Percentiles rank a stretch among this genome's conserved stretches.
Conservation (phyloP, 441 rosid species). For the Arabidopsis lyrata region DNA sequence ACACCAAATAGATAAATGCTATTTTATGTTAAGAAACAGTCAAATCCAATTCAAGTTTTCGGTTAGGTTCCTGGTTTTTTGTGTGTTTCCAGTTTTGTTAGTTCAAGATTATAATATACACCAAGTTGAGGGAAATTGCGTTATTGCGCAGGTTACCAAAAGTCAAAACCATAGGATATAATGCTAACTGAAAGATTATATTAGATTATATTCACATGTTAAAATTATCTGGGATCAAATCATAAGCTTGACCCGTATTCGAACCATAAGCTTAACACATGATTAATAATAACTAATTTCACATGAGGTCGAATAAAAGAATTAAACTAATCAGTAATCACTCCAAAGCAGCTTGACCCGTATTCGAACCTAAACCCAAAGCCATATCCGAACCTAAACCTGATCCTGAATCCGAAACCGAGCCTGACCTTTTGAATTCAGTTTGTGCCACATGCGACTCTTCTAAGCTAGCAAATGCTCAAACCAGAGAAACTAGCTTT, state of each 20-base stretch:
- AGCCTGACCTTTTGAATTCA: not conserved
- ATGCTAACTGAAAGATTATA: not conserved
- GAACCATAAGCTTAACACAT: too few species aligned
- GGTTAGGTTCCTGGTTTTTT: not conserved
- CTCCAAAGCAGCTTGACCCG: not conserved
- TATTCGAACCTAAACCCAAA: not conserved
- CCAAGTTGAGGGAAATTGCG: not conserved
- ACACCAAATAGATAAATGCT: conserved; percentile 13
- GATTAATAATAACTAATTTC: not conserved
- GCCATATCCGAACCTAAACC: too few species aligned
- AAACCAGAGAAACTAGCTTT: conserved; percentile 33
- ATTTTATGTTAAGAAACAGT: not conserved
- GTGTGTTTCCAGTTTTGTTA: not conserved
- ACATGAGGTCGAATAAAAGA: not conserved
- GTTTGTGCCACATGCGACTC: not conserved
- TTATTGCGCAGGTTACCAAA: not conserved
- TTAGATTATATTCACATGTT: not conserved
- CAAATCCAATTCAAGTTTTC: conserved; percentile 14
- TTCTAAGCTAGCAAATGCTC: conserved; percentile 38
- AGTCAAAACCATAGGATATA: not conserved
- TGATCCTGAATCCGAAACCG: not conserved
- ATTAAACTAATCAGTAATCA: not conserved
- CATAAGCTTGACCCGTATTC: not conserved
- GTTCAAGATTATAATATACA: conserved; percentile 5
- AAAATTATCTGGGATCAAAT: not conserved